phyloP scores from a whole-genome alignment of 352 stramenopile species.

The Hyaloperonospora arabidopsidis region DNA sequence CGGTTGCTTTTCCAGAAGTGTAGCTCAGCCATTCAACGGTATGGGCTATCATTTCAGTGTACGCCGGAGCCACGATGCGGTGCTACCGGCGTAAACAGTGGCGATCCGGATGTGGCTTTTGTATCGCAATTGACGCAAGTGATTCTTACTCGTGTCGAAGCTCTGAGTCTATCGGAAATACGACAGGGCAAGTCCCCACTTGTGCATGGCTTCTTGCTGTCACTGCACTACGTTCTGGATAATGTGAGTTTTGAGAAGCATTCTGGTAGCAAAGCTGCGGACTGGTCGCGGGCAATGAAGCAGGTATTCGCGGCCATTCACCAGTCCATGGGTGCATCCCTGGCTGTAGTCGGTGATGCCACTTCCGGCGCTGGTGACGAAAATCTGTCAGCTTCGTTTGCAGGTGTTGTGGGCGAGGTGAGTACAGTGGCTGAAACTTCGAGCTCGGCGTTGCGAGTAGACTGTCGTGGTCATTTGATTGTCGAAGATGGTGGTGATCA shows the following conservation, averaged over 20 bases:
- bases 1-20: conserved; percentile 61
- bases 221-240: conserved; percentile 71
- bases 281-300: conserved; percentile 43
- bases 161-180: conserved; percentile 23
- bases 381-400: conserved; percentile 52
- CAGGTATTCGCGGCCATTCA: conserved; percentile 50
- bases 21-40: conserved; percentile 39
- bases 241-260: conserved; percentile 39
- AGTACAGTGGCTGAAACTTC: conserved; percentile 43
- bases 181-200: conserved; percentile 50
- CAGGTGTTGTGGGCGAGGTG: conserved; percentile 60
- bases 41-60: conserved; percentile 29
- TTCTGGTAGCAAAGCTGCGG: conserved; percentile 12
- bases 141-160: conserved; percentile 38
- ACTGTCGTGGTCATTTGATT: conserved; percentile 76
- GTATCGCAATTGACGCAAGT: conserved; percentile 50
- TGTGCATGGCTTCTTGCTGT: conserved; percentile 70
- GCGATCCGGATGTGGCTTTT: conserved; percentile 34
- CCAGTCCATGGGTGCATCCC: conserved; percentile 51
- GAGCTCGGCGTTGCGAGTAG: conserved; percentile 53
- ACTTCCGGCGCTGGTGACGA: conserved; percentile 58
- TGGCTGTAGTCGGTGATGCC: conserved; percentile 67
- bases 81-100: conserved; percentile 4
- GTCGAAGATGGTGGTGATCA: conserved; percentile 33
- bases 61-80: conserved; percentile 1